Evolutionary conservation across 805 yeast species (phyloP), one percentile per base, ranked within the genome.

Genomic region (Schizosaccharomyces cryophilus): DNA sequence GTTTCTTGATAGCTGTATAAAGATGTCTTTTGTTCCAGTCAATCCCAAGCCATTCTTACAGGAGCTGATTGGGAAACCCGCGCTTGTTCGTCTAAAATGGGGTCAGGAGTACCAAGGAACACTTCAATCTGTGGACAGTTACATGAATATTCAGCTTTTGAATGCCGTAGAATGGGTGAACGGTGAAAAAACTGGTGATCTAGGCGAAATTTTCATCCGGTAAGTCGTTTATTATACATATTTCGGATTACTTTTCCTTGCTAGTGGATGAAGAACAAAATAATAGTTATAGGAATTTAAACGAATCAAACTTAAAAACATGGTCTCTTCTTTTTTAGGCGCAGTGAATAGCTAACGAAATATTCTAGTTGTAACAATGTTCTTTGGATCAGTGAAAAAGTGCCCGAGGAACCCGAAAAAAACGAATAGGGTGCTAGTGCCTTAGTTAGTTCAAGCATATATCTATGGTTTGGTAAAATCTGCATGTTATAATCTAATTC

Each of bases 21-120:
- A 24, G 9, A 56, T 56, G 60, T 56, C 60, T 75, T 73, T 76
- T 62, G 73, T 73, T 48, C 93, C 95, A 19, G 75, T 84, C 26
- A 87, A 87, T 67, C 96, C 96, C 17, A 88, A 85, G 69, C 95
- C 95, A n/a, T 93, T 82, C 66, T 75, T 93, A 58, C 82, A 82
- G 64, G 82, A 85, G 29, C 78, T 93, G 55, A 76, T 84, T n/a
- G 82, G 83, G 62, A 77, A 82, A 62, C 75, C 73, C 42, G 88
- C 90, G 13, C 73, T 82, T 13, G 90, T 93, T 24, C 80, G 88
- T 62, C 77, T 93, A 64, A 93, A 93, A 69, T 93, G 95, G 84
- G 90, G 88, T 68, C 79, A 79, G 65, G 95, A 88, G 70, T 93
- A 93, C 71, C 78, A 74, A 63, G 98, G 98, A 0, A 78, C 71